A percentile compares a stretch with the other conserved stretches of the same genome.
These are phyloP conservation scores for Artemisia tridentata DNA, from an alignment of 129 eudicot species.

Conservation along the genomic window DNA sequence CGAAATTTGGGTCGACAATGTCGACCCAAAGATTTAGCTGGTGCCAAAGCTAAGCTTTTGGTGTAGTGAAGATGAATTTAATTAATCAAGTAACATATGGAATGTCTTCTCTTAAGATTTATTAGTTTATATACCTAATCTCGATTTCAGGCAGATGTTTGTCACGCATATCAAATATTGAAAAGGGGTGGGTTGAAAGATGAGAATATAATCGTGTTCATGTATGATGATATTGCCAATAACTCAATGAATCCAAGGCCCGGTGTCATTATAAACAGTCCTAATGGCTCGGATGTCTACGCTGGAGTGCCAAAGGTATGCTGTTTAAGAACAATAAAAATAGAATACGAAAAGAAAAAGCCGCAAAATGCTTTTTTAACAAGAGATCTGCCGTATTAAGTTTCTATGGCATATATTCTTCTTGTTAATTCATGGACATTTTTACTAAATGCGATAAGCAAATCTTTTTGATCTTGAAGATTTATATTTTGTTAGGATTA, in stretches of 20 bases:
- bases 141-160: slow-evolving; percentile 56
- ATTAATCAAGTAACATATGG: neutral
- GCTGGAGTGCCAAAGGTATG: slow-evolving; percentile 75
- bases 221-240: slow-evolving; percentile 74
- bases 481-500: slow-evolving; percentile 41
- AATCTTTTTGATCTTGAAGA: neutral
- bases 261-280: slow-evolving; percentile 61
- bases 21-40: too few relatives aligned
- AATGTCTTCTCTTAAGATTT: neutral
- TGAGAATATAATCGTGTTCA: slow-evolving; percentile 69
- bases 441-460: neutral
- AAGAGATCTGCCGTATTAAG: too few relatives aligned
- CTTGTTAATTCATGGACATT: neutral
- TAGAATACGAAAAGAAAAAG: neutral
- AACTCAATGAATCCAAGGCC: slow-evolving; percentile 48
- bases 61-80: too few relatives aligned
- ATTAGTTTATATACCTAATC: neutral
- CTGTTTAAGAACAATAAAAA: neutral
- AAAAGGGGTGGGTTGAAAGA: slow-evolving; percentile 70
- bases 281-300: slow-evolving; percentile 61
- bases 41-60: too few relatives aligned
- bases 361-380: too few relatives aligned
- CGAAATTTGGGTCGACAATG: too few relatives aligned
- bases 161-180: slow-evolving; percentile 71
- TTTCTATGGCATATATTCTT: too few relatives aligned